Evolutionary conservation across 768 basidiomycete species (phyloP).

Genomic region (Lentinula raphanica): DNA sequence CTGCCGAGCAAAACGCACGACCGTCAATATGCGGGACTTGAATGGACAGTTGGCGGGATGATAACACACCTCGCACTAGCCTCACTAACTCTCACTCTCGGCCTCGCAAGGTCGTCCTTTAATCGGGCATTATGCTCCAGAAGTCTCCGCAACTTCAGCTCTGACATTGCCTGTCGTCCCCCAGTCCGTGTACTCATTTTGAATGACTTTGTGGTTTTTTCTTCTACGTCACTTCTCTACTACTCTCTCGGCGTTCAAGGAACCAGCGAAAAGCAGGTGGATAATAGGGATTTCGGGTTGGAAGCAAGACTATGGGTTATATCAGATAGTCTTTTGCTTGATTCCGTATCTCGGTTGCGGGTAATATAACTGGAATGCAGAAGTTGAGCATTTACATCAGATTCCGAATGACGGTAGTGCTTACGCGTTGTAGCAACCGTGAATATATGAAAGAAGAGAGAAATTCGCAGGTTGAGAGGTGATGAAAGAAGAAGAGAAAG

Average conservation of each 20-base stretch:
- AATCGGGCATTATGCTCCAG: constrained; percentile 72
- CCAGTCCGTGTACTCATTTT: constrained; percentile 7
- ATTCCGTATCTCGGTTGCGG: too few species aligned
- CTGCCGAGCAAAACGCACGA: too few species aligned
- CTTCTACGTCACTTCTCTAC: neutral
- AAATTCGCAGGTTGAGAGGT: neutral
- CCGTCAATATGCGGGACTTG: too few species aligned
- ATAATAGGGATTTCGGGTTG: too few species aligned
- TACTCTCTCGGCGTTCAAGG: neutral
- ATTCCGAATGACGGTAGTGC: neutral
- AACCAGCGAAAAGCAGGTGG: neutral
- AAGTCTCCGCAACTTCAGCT: constrained; percentile 75
- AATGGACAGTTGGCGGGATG: too few species aligned
- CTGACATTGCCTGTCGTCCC: constrained; percentile 76
- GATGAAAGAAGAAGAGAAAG: neutral
- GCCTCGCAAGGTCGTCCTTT: constrained; percentile 66
- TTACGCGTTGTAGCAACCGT: neutral
- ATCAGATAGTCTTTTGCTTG: neutral
- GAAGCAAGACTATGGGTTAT: neutral
- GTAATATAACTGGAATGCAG: too few species aligned
- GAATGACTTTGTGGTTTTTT: neutral
- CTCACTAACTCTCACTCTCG: constrained; percentile 68
- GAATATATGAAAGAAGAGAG: neutral
- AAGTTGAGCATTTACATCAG: neutral
- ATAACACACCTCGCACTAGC: constrained; percentile 56